Percentiles rank a stretch among this genome's conserved stretches.
Conservation (phyloP, 2,329 filamentous ascomycete genomes). For the Aureobasidium sp. region DNA sequence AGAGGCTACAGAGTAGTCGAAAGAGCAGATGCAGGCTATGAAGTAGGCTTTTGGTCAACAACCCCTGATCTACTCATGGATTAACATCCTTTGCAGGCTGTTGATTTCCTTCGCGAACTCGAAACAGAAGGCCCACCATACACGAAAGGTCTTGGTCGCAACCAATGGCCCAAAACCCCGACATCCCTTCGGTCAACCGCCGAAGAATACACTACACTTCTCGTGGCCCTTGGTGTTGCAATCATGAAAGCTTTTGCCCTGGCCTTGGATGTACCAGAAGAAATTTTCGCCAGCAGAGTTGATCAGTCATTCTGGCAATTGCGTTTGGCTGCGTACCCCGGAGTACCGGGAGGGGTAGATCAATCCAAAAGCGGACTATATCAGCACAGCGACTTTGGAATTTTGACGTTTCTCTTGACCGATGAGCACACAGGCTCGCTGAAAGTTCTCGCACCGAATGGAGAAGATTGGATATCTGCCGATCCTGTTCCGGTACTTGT, state of each 20-base stretch:
- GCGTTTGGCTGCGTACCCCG: conserved; percentile 3
- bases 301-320: conserved; percentile 5
- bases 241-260: conserved; percentile 4
- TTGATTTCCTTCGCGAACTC: conserved; percentile 6
- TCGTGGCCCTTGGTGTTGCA: neutral
- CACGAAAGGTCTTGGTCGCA: neutral
- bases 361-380: neutral
- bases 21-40: neutral
- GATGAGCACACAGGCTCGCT: conserved; percentile 4
- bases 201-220: neutral
- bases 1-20: neutral
- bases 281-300: neutral
- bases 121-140: neutral
- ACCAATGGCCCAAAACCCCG: neutral
- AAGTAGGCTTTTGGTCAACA: neutral
- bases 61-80: neutral
- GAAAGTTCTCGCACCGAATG: conserved; percentile 2
- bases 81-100: neutral
- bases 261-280: neutral
- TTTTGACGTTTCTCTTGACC: neutral
- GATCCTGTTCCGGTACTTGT: neutral
- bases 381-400: neutral
- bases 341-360: neutral
- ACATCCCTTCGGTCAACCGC: neutral
- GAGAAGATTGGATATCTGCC: neutral